Percentiles rank a stretch among this genome's conserved stretches.
Conservation (phyloP, 495 filamentous ascomycete species). For the Thermothielavioides terrestris region DNA sequence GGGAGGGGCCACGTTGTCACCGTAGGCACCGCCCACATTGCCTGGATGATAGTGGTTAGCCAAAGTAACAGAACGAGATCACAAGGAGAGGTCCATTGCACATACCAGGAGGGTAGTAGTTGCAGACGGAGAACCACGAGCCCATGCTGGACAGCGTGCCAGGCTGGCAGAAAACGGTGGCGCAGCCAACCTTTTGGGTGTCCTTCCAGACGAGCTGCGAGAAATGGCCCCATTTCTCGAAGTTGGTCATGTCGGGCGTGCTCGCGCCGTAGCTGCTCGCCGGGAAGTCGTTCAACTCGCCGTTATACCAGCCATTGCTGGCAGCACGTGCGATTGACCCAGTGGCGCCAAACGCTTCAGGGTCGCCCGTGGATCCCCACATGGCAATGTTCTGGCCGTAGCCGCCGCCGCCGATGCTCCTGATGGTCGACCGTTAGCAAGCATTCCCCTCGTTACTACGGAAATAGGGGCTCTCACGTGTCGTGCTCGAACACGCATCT, state of each 20-base stretch:
- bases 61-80: background rate
- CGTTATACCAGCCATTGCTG: conserved; percentile 77
- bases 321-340: conserved; percentile 54
- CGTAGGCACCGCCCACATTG: conserved; percentile 60
- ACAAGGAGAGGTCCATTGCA: background rate
- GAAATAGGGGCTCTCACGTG: conserved; percentile 63
- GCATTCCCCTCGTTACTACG: background rate
- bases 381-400: conserved; percentile 83
- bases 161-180: conserved; percentile 43
- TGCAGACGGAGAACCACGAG: conserved; percentile 71
- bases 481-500: conserved; percentile 68
- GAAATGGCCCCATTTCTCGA: conserved; percentile 75
- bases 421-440: conserved; percentile 15
- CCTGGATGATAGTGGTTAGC: conserved; percentile 38
- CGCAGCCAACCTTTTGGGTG: conserved; percentile 66
- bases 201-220: conserved; percentile 82
- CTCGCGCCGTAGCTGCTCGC: conserved; percentile 30
- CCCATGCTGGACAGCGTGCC: conserved; percentile 38
- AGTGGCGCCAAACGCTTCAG: conserved; percentile 21
- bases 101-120: conserved; percentile 68
- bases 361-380: conserved; percentile 26
- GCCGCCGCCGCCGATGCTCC: conserved; percentile 46
- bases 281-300: conserved; percentile 48
- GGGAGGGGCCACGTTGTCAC: conserved; percentile 50
- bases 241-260: conserved; percentile 49